phyloP scores from a whole-genome alignment of 108 stramenopile species.

The Poteriospumella lacustris region DNA sequence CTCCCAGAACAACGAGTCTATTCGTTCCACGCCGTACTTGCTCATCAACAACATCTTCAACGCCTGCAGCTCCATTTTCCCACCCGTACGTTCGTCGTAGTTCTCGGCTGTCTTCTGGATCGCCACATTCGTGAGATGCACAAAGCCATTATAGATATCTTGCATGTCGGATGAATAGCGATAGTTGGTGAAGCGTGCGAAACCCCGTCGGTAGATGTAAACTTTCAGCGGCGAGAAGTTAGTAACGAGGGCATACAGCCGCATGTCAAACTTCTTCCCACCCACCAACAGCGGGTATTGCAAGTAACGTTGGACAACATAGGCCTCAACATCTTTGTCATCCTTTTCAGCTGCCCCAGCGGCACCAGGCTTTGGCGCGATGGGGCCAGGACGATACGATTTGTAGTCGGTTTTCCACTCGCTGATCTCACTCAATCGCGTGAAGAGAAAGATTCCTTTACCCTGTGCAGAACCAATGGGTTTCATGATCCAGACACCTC shows the following conservation, averaged over 20 bases:
- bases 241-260: constrained; percentile 62
- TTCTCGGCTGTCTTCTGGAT: constrained; percentile 59
- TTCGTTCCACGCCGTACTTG: constrained; percentile 45
- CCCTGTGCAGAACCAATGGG: constrained; percentile 62
- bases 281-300: constrained; percentile 59
- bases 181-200: constrained; percentile 26
- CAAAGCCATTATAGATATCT: constrained; percentile 49
- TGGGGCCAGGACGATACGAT: constrained; percentile 3
- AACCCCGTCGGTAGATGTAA: constrained; percentile 21
- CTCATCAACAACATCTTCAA: constrained; percentile 55
- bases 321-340: constrained; percentile 52
- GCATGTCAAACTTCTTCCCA: constrained; percentile 63
- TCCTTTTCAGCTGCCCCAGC: constrained; percentile 21
- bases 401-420: constrained; percentile 56
- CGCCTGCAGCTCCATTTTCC: constrained; percentile 57
- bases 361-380: constrained; percentile 38
- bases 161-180: constrained; percentile 32
- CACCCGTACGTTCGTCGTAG: constrained; percentile 56
- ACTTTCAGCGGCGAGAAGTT: constrained; percentile 51
- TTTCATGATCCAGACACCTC: constrained; percentile 65
- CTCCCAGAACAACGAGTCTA: constrained; percentile 27
- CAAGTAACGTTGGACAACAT: constrained; percentile 63
- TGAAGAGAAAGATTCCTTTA: constrained; percentile 55
- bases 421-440: constrained; percentile 50
- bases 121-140: constrained; percentile 63